Evolutionary conservation across 352 stramenopile genomes (phyloP).

Genomic region (Aphanomyces euteiches): DNA sequence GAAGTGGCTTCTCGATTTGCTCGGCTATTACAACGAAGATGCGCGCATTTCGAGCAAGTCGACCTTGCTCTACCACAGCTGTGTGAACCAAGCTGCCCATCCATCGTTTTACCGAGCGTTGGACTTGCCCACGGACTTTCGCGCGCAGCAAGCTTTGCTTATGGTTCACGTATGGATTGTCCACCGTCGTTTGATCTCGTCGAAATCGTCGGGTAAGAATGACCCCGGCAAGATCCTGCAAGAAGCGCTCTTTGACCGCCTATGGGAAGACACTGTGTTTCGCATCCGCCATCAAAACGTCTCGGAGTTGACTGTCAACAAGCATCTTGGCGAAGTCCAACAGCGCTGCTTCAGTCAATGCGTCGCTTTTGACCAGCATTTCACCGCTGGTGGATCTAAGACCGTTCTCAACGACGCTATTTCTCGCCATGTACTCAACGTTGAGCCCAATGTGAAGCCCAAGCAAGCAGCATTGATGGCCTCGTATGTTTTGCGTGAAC

Average conservation of each 20-base stretch:
- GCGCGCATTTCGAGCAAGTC: conserved; percentile 70
- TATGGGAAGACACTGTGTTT: conserved; percentile 94
- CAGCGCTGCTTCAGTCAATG: conserved; percentile 93
- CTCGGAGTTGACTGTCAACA: conserved; percentile 94
- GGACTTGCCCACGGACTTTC: conserved; percentile 80
- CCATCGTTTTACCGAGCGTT: conserved; percentile 70
- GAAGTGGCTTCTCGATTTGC: conserved; percentile 76
- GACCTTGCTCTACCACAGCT: conserved; percentile 74
- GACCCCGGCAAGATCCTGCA: conserved; percentile 81
- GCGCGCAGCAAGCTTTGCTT: conserved; percentile 89
- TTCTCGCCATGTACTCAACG: conserved; percentile 70
- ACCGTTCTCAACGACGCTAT: conserved; percentile 53
- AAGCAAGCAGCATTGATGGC: conserved; percentile 55
- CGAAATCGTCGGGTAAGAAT: conserved; percentile 48
- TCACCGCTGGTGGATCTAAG: conserved; percentile 50
- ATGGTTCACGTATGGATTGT: conserved; percentile 96
- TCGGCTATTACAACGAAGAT: conserved; percentile 87
- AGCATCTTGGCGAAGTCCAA: conserved; percentile 94
- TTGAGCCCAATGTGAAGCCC: conserved; percentile 55
- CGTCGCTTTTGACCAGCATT: conserved; percentile 91
- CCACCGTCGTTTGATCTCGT: conserved; percentile 86
- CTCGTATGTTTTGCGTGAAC: conserved; percentile 72
- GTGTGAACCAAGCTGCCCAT: conserved; percentile 72
- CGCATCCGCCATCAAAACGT: conserved; percentile 92
- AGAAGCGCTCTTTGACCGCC: conserved; percentile 94